These are phyloP conservation scores for Immersiella caudata DNA, from an alignment of 495 filamentous ascomycete species.

Conservation along the genomic window DNA sequence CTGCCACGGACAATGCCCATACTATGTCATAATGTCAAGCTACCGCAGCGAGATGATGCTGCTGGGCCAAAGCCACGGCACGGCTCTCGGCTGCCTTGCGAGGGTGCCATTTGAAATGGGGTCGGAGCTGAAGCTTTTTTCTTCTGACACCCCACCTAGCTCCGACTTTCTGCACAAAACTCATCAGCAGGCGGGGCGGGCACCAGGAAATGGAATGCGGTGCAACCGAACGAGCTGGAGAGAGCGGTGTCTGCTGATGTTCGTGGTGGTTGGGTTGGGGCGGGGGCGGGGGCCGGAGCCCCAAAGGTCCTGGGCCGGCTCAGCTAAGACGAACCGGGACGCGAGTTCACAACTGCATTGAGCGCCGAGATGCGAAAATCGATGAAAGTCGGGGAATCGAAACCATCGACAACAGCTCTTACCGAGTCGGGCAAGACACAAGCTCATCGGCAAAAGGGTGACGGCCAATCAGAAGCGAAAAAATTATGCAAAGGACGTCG, in stretches of 20 bases:
- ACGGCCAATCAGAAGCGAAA: conserved; percentile 11
- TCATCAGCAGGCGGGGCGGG: background rate
- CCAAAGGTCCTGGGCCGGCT: background rate
- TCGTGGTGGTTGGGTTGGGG: background rate
- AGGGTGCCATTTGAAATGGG: conserved; percentile 5
- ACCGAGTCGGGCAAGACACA: conserved; percentile 2
- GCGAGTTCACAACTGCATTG: background rate
- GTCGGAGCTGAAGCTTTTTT: background rate
- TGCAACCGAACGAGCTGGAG: background rate
- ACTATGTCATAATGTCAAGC: background rate
- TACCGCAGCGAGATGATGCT: background rate
- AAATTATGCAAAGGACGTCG: conserved; percentile 2
- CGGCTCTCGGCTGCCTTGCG: background rate
- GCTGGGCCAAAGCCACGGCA: background rate
- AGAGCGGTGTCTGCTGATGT: background rate
- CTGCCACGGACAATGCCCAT: background rate
- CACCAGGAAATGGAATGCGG: background rate
- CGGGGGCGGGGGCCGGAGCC: background rate
- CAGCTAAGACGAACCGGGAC: background rate
- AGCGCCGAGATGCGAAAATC: background rate
- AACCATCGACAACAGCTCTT: background rate
- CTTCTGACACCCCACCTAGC: background rate
- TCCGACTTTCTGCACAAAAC: background rate
- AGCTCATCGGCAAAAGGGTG: background rate
- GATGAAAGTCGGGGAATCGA: background rate